Base-by-base conservation (phyloP, 163 green algal species). In the Scenedesmus sp. region DNA sequence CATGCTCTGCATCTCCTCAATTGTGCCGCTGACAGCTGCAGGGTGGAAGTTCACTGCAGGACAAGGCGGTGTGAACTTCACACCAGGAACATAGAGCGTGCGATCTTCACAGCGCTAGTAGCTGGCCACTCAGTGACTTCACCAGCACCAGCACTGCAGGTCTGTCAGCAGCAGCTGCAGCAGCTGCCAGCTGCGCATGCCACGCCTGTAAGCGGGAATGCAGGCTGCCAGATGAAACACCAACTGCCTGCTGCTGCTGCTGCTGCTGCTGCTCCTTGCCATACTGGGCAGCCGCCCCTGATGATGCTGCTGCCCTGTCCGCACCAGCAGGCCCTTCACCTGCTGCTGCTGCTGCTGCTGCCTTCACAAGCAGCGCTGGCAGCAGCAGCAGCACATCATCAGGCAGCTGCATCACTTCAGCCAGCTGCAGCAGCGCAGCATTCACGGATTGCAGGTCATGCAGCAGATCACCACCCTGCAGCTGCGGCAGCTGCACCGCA, bases 381-480 rank as follows among this genome's bases (percentile, higher is more conserved):
- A 76, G 65, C 65, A 76, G 65, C 65, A 76, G 65, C 65, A 76
- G 65, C 65, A 76, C 65, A 76, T 76, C 65, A 18, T 40, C 65
- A 76, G 65, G 65, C 65, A 76, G 30, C 65, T 76, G 65, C 65
- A 76, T 37, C 40, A 30, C 65, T 76, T 76, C 65, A 16, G 65
- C 65, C 65, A 76, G 65, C 65, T 76, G 65, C 65, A 76, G 65
- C 65, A 76, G 65, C 65, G 65, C 26, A 22, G 65, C 65, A 76
- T 76, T 76, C 65, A 76, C 65, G 6, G 65, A 7, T 18, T 37
- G 9, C 65, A 76, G 65, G 7, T 76, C 65, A 76, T 40, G 65
- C 30, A 40, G 5, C 65, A 76, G 65, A 76, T 76, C 65, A 20
- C 5, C 30, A n/a, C 65, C 65, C 30, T 76, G 65, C 65, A 76